A percentile compares a stretch with the other conserved stretches of the same genome.
phyloP scores from a whole-genome alignment of 2,329 filamentous ascomycete species.

The Monosporascus cannonballus region DNA sequence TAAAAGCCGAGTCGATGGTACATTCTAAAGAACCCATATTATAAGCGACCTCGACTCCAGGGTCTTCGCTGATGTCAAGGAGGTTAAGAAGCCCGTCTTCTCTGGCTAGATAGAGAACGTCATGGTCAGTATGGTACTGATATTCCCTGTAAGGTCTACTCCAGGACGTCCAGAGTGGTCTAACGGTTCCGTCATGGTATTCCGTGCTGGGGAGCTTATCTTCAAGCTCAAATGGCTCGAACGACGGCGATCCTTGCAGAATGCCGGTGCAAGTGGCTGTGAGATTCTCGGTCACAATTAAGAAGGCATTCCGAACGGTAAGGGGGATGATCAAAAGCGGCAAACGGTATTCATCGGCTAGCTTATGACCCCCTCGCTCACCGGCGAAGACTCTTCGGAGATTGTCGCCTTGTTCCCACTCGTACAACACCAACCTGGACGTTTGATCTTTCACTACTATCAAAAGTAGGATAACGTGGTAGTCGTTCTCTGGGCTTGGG shows the following conservation, averaged over 20 bases:
- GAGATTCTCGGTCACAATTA: constrained; percentile 56
- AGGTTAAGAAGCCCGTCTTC: constrained; percentile 80
- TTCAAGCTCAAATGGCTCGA: constrained; percentile 37
- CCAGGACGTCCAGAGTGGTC: constrained; percentile 78
- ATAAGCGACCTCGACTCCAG: constrained; percentile 47
- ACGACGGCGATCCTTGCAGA: constrained; percentile 44
- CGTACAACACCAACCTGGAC: constrained; percentile 50
- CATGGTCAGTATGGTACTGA: constrained; percentile 56
- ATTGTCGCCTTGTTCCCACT: constrained; percentile 51
- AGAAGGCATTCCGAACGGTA: constrained; percentile 63
- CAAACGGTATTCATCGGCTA: constrained; percentile 48
- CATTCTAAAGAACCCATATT: constrained; percentile 62
- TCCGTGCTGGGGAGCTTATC: constrained; percentile 31
- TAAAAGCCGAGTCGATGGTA: constrained; percentile 77
- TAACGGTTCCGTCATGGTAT: constrained; percentile 39
- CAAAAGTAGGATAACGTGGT: constrained; percentile 72
- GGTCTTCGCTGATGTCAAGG: constrained; percentile 58
- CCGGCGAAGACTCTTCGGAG: constrained; percentile 38
- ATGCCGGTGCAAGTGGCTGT: constrained; percentile 52
- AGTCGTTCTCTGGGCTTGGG: constrained; percentile 58
- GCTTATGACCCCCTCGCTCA: constrained; percentile 42
- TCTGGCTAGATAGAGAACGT: constrained; percentile 78
- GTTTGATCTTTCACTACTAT: constrained; percentile 43
- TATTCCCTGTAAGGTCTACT: constrained; percentile 66
- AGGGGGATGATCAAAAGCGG: constrained; percentile 69